Base-by-base conservation (phyloP, 1,284 basidiomycete species). In the Apiotrichum mycotoxinovorans region DNA sequence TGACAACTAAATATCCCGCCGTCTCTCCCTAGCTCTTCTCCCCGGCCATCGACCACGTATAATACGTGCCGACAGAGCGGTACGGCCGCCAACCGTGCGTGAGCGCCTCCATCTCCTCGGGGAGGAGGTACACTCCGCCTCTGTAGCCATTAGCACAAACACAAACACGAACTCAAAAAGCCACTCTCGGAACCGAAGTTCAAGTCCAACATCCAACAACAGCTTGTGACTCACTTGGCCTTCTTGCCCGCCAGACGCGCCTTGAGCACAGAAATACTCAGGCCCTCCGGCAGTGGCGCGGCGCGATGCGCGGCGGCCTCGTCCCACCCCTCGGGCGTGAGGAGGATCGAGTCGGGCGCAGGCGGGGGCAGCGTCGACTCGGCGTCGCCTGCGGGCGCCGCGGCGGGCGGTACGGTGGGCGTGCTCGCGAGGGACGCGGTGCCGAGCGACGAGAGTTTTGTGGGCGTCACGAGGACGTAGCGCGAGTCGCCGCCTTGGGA, bases 21-120 rank as follows among this genome's bases (percentile, higher is more conserved):
- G n/a, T 4, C 26, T 33, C 14, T n/a, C 30, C 14, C 11, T 46
- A 26, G 20, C 27, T 7, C 5, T 27, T 52, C 45, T 63, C 70
- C 42, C 74, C 75, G 11, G 70, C 71, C 40, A 71, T 71, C 0
- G 76, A 69, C 76, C 76, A 78, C 61, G 73, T 75, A 57, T 76
- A 78, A 45, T 68, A 75, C 42, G 74, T 71, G 8, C 87, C 89
- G 34, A 91, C 62, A 64, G 86, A 88, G 58, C 88, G 79, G 70
- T 89, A 94, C 2, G 91, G 91, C 66, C 80, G 82, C 90, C 90
- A 93, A 18, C 77, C 69, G 47, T 83, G 82, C 2, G 89, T 89
- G 54, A 94, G 76, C 26, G 81, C 83, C 63, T 87, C 84, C 89
- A 93, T 92, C 77, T 94, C 89, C 34, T 80, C 78, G 3, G 89